Evolutionary conservation across 2,329 filamentous ascomycete species (phyloP).

Genomic region (Stylonectria norvegica): DNA sequence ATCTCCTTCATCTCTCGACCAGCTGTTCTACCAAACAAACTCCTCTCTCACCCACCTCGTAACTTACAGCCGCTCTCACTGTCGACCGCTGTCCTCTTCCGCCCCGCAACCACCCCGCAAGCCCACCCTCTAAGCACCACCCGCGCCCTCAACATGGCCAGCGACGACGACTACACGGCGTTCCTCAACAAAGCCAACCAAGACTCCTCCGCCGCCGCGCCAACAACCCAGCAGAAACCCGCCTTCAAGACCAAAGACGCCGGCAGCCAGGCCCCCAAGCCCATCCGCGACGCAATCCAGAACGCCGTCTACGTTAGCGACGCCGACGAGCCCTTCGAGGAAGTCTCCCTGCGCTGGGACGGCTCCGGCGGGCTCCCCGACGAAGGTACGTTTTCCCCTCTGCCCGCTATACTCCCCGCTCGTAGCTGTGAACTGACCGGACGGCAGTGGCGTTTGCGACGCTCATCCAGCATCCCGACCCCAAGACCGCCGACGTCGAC

Average conservation of each 20-base stretch:
- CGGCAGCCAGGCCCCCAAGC: slow-evolving; percentile 57
- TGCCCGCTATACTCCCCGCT: neutral
- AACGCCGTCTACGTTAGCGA: slow-evolving; percentile 72
- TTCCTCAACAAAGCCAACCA: slow-evolving; percentile 87
- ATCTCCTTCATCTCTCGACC: slow-evolving; percentile 2
- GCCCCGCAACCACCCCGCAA: slow-evolving; percentile 2
- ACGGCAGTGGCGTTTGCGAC: slow-evolving; percentile 63
- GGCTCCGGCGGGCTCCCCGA: slow-evolving; percentile 52
- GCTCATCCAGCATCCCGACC: slow-evolving; percentile 58
- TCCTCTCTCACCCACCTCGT: neutral
- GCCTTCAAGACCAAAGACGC: slow-evolving; percentile 52
- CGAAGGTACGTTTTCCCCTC: slow-evolving; percentile 50
- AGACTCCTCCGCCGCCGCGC: slow-evolving; percentile 49
- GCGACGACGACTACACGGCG: slow-evolving; percentile 77
- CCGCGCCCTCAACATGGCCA: slow-evolving; percentile 53
- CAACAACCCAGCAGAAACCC: slow-evolving; percentile 18
- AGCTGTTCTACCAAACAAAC: neutral
- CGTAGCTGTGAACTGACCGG: slow-evolving; percentile 3
- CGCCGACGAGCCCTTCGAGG: slow-evolving; percentile 80
- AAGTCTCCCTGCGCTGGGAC: slow-evolving; percentile 64
- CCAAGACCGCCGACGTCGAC: slow-evolving; percentile 55
- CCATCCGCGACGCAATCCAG: slow-evolving; percentile 48
- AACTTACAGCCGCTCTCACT: neutral
- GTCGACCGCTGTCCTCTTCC: neutral
- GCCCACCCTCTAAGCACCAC: slow-evolving; percentile 20